Evolutionary conservation across 768 basidiomycete genomes (phyloP), one percentile per base, ranked within the genome.

Genomic region (Rickenella mellea): DNA sequence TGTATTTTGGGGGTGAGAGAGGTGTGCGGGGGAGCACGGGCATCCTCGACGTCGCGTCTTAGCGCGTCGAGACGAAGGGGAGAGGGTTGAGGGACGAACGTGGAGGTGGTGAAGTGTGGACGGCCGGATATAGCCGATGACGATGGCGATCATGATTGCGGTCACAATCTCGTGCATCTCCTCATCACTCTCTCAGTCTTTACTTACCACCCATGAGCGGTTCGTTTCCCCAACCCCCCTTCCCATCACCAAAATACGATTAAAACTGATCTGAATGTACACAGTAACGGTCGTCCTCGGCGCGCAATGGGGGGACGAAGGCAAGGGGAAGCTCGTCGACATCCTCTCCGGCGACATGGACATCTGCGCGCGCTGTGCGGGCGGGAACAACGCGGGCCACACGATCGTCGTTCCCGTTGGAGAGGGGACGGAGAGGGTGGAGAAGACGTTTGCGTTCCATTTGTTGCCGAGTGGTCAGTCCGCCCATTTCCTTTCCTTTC

Each of bases 301-400:
- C 27, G 65, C 86, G 27, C 89, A 93, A 56, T 93, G 89, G 89
- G 89, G 89, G 35, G 89, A 92, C 58, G 89, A 91, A 61, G 88
- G 89, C 51, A 88, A 89, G 62, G 90, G 90, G 12, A 98, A 99
- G 67, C 79, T 99, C 43, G 96, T 96, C 45, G 96, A 99, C 60
- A 90, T 99, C 56, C 74, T 99, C 50, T 76, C 92, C 28, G 87
- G 84, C 11, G 76, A 93, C 31, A 72, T 76, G 45, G 96, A 99
- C 61, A 60, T 98, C 58, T 98, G 93, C 55, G 94, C 92, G 15
- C 77, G 96, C 36, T 97, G 91, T 59, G 96, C 96, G 10, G 96
- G 96, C 11, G 96, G 96, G 9, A 98, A 97, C 68, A 99, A 99
- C 59, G 96, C 96, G 19, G 96, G 96, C 2, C 96, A 99, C 65